Base-by-base conservation (phyloP, 2,329 filamentous ascomycete genomes). In the Raffaelea albimanens region DNA sequence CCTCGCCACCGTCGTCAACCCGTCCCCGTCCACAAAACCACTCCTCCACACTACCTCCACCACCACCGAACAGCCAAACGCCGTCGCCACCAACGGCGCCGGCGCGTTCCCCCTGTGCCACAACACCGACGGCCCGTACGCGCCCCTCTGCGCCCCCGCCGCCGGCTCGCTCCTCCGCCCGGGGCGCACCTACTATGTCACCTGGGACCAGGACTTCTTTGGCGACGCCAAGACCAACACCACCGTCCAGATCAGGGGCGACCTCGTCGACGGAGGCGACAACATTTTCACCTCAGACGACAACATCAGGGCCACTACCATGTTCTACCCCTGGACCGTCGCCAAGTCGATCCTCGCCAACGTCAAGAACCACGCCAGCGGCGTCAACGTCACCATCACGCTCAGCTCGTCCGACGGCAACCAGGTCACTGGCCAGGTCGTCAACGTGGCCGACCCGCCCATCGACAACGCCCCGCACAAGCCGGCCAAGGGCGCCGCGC, bases 131-230 rank as follows among this genome's bases (percentile, higher is more conserved):
- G 72, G 70, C 29, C 57, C 60, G 16, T 57, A 65, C 49, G 70
- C 67, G 48, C 76, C 76, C 1, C 76, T 78, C 54, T 80, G 76
- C 58, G 59, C 64, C 14, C 76, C 76, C 0, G 58, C 61, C 9
- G 55, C 61, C 16, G 67, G 67, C 48, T 67, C 66, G 46, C 65
- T 65, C 9, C 59, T 79, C 21, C 66, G 67, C 49, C 63, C 65
- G 2, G 71, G 64, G 25, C 62, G 56, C 13, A 74, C 67, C 0
- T 78, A 79, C 59, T 79, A 76, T 53, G 62, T 80, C 46, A 77
- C 73, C 23, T 80, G 76, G 75, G 75, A 80, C 53, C 64, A 74
- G 21, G 61, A 67, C 44, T 73, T 65, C 61, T 78, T 75, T 63
- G 64, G 65, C 55, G 58, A 62, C 43, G 25, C 7, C 25, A 61